Percentiles rank a stretch among this genome's conserved stretches.
Conservation (phyloP, 257 asterid genomes). For the Solanum chmielewskii region DNA sequence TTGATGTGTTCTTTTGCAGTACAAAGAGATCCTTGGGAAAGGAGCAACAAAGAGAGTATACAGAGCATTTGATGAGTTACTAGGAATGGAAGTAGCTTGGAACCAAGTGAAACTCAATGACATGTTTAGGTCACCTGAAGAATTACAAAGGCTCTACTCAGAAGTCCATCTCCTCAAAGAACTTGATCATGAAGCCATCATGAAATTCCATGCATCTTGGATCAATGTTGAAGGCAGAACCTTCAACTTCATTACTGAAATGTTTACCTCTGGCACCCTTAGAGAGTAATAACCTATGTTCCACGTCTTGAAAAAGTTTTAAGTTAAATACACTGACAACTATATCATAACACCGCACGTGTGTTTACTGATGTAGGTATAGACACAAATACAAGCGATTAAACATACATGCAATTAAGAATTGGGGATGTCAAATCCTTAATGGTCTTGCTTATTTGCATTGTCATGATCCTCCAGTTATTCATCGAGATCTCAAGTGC, state of each 20-base stretch:
- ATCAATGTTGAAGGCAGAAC: conserved; percentile 38
- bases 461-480: conserved; percentile 62
- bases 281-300: conserved; percentile 38
- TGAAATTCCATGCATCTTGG: conserved; percentile 53
- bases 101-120: conserved; percentile 56
- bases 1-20: conserved; percentile 19
- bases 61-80: conserved; percentile 56
- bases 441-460: conserved; percentile 67
- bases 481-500: conserved; percentile 79
- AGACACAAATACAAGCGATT: conserved; percentile 40
- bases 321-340: not conserved
- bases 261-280: conserved; percentile 81
- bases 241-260: conserved; percentile 71
- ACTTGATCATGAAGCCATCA: conserved; percentile 57
- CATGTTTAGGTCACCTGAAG: conserved; percentile 34
- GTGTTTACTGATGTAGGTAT: conserved; percentile 24
- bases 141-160: conserved; percentile 54
- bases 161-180: conserved; percentile 72
- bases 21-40: conserved; percentile 72
- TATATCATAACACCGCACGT: not conserved
- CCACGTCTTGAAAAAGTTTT: not conserved
- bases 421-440: conserved; percentile 66
- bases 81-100: conserved; percentile 84
- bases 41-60: conserved; percentile 77
- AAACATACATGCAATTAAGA: conserved; percentile 43